Evolutionary conservation across 2,329 filamentous ascomycete species (phyloP), one percentile per base, ranked within the genome.

Genomic region (Dissoconium aciculare): DNA sequence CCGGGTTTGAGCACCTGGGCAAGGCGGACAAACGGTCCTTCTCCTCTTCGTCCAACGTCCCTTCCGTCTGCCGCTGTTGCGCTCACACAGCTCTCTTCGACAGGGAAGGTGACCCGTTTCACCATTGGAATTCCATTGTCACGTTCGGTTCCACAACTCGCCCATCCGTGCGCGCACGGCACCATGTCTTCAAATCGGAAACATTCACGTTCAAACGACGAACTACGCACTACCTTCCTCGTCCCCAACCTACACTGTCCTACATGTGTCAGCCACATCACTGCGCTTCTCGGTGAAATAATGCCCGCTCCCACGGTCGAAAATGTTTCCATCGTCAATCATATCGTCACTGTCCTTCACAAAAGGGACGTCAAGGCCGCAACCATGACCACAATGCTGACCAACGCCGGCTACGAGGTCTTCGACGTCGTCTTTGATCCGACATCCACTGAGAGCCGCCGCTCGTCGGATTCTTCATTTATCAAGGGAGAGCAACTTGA

Each of bases 221-320:
- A 8, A 8, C 19, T 23, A n/a, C 19, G 28, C 11, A 75, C 69
- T 3, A 74, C 69, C 21, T 72, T 76, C 47, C 63, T 82, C 37
- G 60, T 84, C 43, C 69, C 66, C 38, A 83, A 84, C 52, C 63
- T 84, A n/a, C 78, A 84, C 55, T 83, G 78, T 57, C 73, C 77
- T 10, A 78, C 76, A 37, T 84, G 78, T 52, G 71, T 81, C 29
- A 66, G 69, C 19, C 63, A 66, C 42, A 81, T 84, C 47, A 64
- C 71, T 46, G 58, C 66, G 32, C 63, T 36, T 4, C 27, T 39
- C 4, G 60, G 44, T 19, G 42, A 45, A 5, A 52, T 68, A 51
- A 35, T 62, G 47, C 56, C 67, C 50, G 47, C 58, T 60, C 58
- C 60, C 47, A 41, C 50, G 32, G 72, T 69, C 57, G 67, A 81